phyloP scores from a whole-genome alignment of 176 grass and related monocot species.

The Oryza australiensis region DNA sequence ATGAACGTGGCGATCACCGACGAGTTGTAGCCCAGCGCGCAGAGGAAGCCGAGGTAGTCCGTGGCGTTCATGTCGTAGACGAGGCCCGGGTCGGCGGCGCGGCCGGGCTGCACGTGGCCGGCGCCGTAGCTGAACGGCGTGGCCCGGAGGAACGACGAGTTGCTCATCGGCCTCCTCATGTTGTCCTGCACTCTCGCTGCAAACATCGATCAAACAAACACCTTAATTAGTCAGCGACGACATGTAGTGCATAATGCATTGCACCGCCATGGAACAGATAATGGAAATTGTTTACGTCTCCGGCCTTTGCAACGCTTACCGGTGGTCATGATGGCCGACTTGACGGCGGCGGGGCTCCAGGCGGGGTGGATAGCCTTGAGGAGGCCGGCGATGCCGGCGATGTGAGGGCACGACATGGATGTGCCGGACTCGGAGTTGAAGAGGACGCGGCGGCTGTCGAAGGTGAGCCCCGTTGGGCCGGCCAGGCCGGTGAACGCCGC shows the following conservation, averaged over 20 bases:
- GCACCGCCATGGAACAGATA: too few species aligned
- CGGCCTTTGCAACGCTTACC: conserved; percentile 18
- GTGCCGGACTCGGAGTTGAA: conserved; percentile 96
- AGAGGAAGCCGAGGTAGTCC: conserved; percentile 83
- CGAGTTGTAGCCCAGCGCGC: conserved; percentile 82
- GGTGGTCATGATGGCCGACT: conserved; percentile 90
- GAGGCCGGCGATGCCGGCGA: conserved; percentile 76
- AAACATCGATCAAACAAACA: neutral
- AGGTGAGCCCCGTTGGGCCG: conserved; percentile 61
- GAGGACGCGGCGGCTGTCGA: conserved; percentile 71
- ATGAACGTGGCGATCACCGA: conserved; percentile 59
- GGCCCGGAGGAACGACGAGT: conserved; percentile 60
- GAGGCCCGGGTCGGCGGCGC: conserved; percentile 81
- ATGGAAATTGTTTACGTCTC: too few species aligned
- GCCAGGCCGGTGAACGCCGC: conserved; percentile 62
- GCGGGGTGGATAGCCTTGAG: conserved; percentile 66
- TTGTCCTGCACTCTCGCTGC: conserved; percentile 79
- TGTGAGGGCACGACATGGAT: conserved; percentile 93
- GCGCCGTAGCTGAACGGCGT: conserved; percentile 90
- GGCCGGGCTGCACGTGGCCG: conserved; percentile 73
- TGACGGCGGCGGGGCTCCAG: conserved; percentile 91
- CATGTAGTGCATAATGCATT: too few species aligned
- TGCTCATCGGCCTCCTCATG: conserved; percentile 51
- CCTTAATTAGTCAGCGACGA: too few species aligned
- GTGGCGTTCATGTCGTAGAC: conserved; percentile 62